Percentiles rank a stretch among this genome's conserved stretches.
Conservation (phyloP, 164 flowering plant species). For the Stephania japonica region DNA sequence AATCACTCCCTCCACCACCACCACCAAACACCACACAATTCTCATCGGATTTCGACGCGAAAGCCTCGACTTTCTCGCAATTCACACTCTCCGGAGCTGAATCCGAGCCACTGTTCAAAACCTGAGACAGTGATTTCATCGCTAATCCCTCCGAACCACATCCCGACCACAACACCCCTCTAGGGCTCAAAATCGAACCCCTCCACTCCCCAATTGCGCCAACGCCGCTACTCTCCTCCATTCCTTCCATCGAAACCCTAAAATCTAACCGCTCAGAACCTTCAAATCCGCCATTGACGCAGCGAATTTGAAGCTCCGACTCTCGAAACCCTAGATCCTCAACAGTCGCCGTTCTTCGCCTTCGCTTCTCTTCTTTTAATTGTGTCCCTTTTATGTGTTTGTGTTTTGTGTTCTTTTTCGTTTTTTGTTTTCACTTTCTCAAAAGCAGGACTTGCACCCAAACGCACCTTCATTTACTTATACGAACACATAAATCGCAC, state of each 20-base stretch:
- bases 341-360: background rate
- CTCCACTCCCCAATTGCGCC: constrained; percentile 19
- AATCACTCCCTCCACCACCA: constrained; percentile 6
- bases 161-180: constrained; percentile 2
- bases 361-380: background rate
- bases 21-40: background rate
- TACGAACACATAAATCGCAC: background rate
- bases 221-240: constrained; percentile 14
- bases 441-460: background rate
- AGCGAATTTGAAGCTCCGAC: background rate
- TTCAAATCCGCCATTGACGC: constrained; percentile 3
- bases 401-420: background rate
- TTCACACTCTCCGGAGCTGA: background rate
- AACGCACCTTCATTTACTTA: background rate
- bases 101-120: constrained; percentile 5
- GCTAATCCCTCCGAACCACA: background rate
- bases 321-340: background rate
- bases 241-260: constrained; percentile 16
- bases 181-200: constrained; percentile 17
- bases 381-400: background rate
- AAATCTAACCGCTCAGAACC: background rate
- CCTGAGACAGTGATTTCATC: background rate
- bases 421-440: background rate
- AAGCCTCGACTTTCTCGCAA: background rate
- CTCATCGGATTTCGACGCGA: background rate